Evolutionary conservation across 768 basidiomycete species (phyloP).

Genomic region (Rickenella mellea): DNA sequence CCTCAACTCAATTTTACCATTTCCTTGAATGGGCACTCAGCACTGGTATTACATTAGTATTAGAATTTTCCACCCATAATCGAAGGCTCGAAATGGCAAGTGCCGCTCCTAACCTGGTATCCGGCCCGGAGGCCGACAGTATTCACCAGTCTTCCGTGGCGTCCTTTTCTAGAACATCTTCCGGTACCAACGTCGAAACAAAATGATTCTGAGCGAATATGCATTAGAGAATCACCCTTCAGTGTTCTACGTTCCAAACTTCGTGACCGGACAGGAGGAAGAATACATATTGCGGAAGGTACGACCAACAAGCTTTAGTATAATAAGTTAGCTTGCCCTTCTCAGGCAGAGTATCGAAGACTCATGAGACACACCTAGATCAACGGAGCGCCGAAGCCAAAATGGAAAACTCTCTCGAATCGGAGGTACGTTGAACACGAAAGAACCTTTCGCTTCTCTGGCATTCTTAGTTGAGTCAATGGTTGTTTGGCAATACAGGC

Average conservation of each 20-base stretch:
- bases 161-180: too few species aligned
- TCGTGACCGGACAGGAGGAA: constrained; percentile 68
- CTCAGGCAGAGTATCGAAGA: constrained; percentile 7
- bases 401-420: constrained; percentile 71
- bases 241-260: constrained; percentile 68
- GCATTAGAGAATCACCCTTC: constrained; percentile 21
- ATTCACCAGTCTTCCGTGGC: too few species aligned
- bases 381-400: constrained; percentile 62
- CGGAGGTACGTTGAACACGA: constrained; percentile 41
- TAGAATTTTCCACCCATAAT: too few species aligned
- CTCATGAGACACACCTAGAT: constrained; percentile 39
- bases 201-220: too few species aligned
- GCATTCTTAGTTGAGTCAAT: not conserved
- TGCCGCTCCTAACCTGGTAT: too few species aligned
- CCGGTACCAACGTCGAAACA: too few species aligned
- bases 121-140: too few species aligned
- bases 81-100: too few species aligned
- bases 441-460: too few species aligned
- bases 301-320: constrained; percentile 4
- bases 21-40: too few species aligned
- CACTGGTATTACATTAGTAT: too few species aligned
- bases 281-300: constrained; percentile 71
- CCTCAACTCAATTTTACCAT: too few species aligned
- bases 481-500: constrained; percentile 26
- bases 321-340: not conserved